Conservation (phyloP, 2,329 filamentous ascomycete genomes). For the Triangularia setosa region DNA sequence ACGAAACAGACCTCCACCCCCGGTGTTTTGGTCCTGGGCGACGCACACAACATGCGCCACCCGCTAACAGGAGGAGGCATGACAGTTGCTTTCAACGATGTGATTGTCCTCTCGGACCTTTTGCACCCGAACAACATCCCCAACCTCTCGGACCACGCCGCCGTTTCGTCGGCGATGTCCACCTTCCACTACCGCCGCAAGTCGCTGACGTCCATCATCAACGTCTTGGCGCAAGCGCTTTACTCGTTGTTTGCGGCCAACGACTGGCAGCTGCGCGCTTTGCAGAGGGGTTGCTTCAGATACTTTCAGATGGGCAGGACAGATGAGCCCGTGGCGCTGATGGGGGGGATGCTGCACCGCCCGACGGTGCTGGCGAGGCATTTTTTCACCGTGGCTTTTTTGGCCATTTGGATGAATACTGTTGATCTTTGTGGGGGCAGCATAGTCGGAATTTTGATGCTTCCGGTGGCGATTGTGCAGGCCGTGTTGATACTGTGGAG, state of each 20-base stretch:
- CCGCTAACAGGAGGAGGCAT: constrained; percentile 95
- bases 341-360: constrained; percentile 75
- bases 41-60: constrained; percentile 99
- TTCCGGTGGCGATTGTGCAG: constrained; percentile 63
- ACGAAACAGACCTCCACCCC: constrained; percentile 55
- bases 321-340: constrained; percentile 73
- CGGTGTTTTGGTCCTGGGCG: constrained; percentile 79
- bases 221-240: constrained; percentile 93
- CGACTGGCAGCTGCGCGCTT: constrained; percentile 68
- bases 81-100: constrained; percentile 96
- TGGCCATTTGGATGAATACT: constrained; percentile 69
- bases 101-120: constrained; percentile 69
- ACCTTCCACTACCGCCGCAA: constrained; percentile 87
- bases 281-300: constrained; percentile 85
- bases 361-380: constrained; percentile 81
- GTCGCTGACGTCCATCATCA: constrained; percentile 79
- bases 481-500: constrained; percentile 71
- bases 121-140: constrained; percentile 67
- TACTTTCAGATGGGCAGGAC: constrained; percentile 81
- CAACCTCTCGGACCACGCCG: constrained; percentile 61
- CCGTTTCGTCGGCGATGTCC: constrained; percentile 65
- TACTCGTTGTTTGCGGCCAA: constrained; percentile 89
- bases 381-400: constrained; percentile 90
- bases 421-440: constrained; percentile 38
- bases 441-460: constrained; percentile 51